phyloP scores from a whole-genome alignment of 108 stramenopile species.

The Cylindrotheca fusiformis region DNA sequence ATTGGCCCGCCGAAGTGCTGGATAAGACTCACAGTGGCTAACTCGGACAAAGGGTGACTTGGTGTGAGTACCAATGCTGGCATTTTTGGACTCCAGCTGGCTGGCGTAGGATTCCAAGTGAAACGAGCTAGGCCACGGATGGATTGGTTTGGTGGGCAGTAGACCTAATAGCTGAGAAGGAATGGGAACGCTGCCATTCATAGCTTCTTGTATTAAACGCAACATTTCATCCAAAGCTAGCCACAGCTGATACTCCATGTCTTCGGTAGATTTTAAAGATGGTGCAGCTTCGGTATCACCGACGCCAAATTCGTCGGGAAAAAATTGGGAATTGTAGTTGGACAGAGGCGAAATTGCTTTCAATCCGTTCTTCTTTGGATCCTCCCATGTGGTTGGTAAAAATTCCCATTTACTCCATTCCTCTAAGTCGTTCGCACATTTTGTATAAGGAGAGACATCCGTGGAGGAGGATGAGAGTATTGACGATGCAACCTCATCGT shows the following conservation, averaged over 20 bases:
- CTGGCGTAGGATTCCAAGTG: conserved; percentile 2
- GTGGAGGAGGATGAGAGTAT: conserved; percentile 44
- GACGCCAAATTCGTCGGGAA: not conserved
- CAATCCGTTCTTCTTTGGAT: not conserved
- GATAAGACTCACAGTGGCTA: not conserved
- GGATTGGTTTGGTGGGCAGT: not conserved
- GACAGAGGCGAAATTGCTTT: not conserved
- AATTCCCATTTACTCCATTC: not conserved
- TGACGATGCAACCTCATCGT: conserved; percentile 48
- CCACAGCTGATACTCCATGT: conserved; percentile 62
- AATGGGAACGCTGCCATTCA: conserved; percentile 1
- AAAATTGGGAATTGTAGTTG: not conserved
- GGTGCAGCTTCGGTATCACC: conserved; percentile 10
- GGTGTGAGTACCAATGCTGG: conserved; percentile 10
- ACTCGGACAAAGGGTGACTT: conserved; percentile 22
- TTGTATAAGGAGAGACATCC: conserved; percentile 52
- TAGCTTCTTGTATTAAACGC: not conserved
- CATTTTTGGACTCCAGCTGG: conserved; percentile 2
- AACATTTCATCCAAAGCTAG: conserved; percentile 30
- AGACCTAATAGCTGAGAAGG: conserved; percentile 21
- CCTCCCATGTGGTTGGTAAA: not conserved
- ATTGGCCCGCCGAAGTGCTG: conserved; percentile 10
- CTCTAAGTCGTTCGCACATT: conserved; percentile 27
- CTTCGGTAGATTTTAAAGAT: conserved; percentile 47
- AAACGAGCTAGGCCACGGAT: conserved; percentile 8